Evolutionary conservation across 2,329 filamentous ascomycete species (phyloP), one percentile per base, ranked within the genome.

Genomic region (Pseudogymnoascus sp.): DNA sequence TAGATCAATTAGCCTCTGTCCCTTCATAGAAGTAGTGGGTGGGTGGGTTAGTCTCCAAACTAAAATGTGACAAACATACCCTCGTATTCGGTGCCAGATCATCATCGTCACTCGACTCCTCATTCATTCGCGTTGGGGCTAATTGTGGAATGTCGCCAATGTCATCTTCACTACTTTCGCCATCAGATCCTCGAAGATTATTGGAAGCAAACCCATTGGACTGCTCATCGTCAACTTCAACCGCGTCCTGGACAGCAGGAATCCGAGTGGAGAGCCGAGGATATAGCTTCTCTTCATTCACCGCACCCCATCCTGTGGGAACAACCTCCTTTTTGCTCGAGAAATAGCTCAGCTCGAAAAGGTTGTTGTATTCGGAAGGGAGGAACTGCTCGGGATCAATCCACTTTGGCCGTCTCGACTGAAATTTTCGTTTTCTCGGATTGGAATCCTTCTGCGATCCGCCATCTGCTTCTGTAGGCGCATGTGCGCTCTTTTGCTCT

Each of bases 321-420:
- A 96, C 79, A 19, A 81, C 75, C 23, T 86, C 83, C 23, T 61
- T 42, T 33, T 74, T 71, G 62, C 82, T 82, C 21, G 77, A 74
- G 65, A 88, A 85, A 70, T 89, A 89, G 72, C 86, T 86, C 68
- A 96, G 77, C 13, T 89, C 85, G 72, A 97, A 97, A 15, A 97
- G 77, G 64, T 85, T 87, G 71, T 87, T 88, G 40, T 90, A 79
- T 19, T 80, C 76, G 1, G 83, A 77, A 0, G 84, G 82, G 23
- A 97, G 82, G 66, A 84, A 87, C 63, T 74, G 78, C 64, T 72
- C 77, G 68, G 76, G 82, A 68, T 77, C 76, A 67, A 78, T 79
- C 79, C 78, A 91, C 67, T 75, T 78, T 3, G 82, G 84, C 28
- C 81, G 78, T 31, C 63, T 67, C 17, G 44, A 68, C 2, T 40